Evolutionary conservation across 2,329 filamentous ascomycete species (phyloP), one percentile per base, ranked within the genome.

Genomic region (Fusarium sp.): DNA sequence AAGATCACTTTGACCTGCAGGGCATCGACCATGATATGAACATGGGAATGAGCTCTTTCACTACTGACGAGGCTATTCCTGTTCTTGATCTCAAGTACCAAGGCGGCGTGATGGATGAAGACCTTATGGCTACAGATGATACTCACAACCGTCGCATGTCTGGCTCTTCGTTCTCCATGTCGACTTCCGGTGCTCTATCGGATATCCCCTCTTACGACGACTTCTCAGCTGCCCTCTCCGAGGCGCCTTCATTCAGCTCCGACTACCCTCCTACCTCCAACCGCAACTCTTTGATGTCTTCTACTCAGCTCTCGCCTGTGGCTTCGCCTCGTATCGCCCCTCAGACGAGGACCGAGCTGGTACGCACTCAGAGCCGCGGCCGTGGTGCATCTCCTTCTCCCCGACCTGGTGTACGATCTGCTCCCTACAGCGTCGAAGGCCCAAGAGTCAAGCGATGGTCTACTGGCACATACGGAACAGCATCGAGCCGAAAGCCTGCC

Each of bases 401-500:
- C 25, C 88, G 92, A 52, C 91, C 90, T 35, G 91, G 88, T 64
- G 87, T 92, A 79, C 89, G 93, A 71, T 90, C 92, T 45, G 92
- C 91, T 20, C 93, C 93, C 1, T 95, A 95, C 83, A 92, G 85
- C 60, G 87, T 94, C 60, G 92, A 94, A 54, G 88, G 87, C 62
- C 87, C 86, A 54, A 89, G 92, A 72, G 91, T 88, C 80, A 94
- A 95, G 86, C 88, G 93, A 75, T 95, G 93, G 93, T 95, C 93
- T 23, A 95, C 93, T 5, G 93, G 92, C 16, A 94, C 92, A 5
- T 94, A 92, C 69, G 91, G 88, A 23, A 88, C 90, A 2, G 82
- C 85, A 23, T 86, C 86, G 27, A 89, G 84, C 77, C 85, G 89
- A 66, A 86, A 91, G 35, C 87, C 88, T 30, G 87, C 90, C 35